phyloP scores from a whole-genome alignment of 768 basidiomycete genomes.

The Lactifluus piperatus region DNA sequence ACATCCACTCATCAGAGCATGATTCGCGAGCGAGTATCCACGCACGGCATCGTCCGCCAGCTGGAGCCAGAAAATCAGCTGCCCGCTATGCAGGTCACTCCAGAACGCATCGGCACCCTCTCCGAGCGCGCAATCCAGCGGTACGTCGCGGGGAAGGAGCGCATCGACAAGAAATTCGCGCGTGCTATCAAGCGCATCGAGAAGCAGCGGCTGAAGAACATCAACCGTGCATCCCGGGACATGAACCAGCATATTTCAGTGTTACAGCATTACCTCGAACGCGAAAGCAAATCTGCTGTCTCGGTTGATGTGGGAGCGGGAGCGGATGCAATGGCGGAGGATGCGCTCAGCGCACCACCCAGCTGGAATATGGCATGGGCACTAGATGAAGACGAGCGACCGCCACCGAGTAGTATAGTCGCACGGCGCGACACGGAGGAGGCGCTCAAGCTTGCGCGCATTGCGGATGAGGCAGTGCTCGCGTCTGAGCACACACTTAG shows the following conservation, averaged over 20 bases:
- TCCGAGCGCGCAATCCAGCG: constrained; percentile 69
- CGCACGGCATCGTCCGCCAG: constrained; percentile 70
- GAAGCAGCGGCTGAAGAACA: constrained; percentile 54
- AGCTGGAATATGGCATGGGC: constrained; percentile 85
- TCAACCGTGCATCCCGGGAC: constrained; percentile 58
- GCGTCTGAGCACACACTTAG: constrained; percentile 51
- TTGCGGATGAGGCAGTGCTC: constrained; percentile 60
- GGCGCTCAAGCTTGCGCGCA: constrained; percentile 59
- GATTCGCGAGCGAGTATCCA: constrained; percentile 87
- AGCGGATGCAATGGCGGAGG: constrained; percentile 20
- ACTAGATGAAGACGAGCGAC: constrained; percentile 65
- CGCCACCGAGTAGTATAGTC: constrained; percentile 88
- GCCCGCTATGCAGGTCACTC: constrained; percentile 52
- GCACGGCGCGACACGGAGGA: constrained; percentile 82
- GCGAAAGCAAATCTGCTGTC: constrained; percentile 22
- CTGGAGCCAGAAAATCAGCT: constrained; percentile 68
- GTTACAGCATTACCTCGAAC: constrained; percentile 33
- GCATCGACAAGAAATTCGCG: constrained; percentile 62
- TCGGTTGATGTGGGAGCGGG: constrained; percentile 14
- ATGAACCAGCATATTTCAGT: constrained; percentile 43
- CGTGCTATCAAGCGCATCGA: constrained; percentile 49
- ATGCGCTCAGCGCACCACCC: constrained; percentile 34
- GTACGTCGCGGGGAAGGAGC: constrained; percentile 54
- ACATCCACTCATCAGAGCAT: constrained; percentile 46
- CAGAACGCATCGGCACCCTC: constrained; percentile 60